Evolutionary conservation across 2,329 filamentous ascomycete genomes (phyloP), one percentile per base, ranked within the genome.

Genomic region (Microsporum audouinii): DNA sequence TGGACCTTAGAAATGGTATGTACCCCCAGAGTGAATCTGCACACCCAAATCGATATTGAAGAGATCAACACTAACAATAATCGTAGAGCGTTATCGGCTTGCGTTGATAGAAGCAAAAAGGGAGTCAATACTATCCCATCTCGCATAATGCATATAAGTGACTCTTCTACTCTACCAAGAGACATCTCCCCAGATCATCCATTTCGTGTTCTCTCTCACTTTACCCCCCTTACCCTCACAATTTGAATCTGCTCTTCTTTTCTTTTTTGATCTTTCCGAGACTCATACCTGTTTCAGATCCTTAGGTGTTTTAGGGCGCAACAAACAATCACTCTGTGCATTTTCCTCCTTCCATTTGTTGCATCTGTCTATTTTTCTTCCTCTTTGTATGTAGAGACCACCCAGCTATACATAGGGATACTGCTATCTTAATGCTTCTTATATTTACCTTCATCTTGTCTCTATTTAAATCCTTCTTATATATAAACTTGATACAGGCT

Each of bases 1-100:
- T 99, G 94, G 94, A 99, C 94, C 63, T 81, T 99, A 62, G 94
- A 99, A 80, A 99, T 99, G 84, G 84, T 86, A 74, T 72, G 79
- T 47, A 10, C 17, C 8, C 17, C 17, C 17, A 23, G 70, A n/a
- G 31, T 17, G 17, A 60, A 14, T 59, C 8, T 57, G 12, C 23
- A 45, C 7, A 4, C 10, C 12, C 1, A 23, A 23, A 23, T 60
- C 55, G 27, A 34, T 55, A 59, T 57, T 41, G 23, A 49, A 59
- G 27, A 39, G 51, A 47, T 59, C 49, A 41, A 23, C 58, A 7
- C 7, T 41, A 57, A 43, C 49, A 38, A 23, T 17, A 5, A n/a
- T 41, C 43, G 41, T 56, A 65, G 63, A 65, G 63, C 29, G 63
- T 65, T 31, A 65, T 65, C 45, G 63, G 63, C 23, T 33, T 65